These are phyloP conservation scores for Aureobasidium lini DNA, from an alignment of 2,329 filamentous ascomycete genomes.

Conservation along the genomic window DNA sequence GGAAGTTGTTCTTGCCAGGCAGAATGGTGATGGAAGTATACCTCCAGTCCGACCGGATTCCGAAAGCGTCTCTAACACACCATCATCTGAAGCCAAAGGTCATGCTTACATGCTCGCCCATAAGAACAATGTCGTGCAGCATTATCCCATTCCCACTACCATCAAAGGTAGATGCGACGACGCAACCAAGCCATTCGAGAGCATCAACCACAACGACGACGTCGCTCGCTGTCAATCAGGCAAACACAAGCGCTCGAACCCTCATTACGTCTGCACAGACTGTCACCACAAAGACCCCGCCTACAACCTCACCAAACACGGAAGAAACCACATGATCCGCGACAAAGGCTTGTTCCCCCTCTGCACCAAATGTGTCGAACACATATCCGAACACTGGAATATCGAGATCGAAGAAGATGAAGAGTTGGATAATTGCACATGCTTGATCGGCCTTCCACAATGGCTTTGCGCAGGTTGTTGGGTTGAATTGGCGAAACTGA, in stretches of 20 bases:
- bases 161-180: background rate
- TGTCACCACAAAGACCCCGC: background rate
- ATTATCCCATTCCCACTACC: background rate
- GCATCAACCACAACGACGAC: background rate
- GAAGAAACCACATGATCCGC: background rate
- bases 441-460: background rate
- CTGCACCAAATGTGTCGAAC: background rate
- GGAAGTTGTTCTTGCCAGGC: too few species aligned
- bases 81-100: too few species aligned
- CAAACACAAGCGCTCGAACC: background rate
- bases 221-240: background rate
- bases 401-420: background rate
- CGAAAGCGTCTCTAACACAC: too few species aligned
- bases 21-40: too few species aligned
- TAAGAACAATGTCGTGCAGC: too few species aligned
- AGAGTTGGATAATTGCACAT: background rate
- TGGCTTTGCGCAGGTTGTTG: background rate
- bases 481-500: background rate
- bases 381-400: background rate
- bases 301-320: background rate
- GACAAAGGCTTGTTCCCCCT: background rate
- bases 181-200: background rate
- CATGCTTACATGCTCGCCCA: background rate
- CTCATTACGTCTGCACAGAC: background rate
- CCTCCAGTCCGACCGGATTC: too few species aligned